phyloP scores from a whole-genome alignment of 2,329 filamentous ascomycete genomes.

The Diplodia seriata region DNA sequence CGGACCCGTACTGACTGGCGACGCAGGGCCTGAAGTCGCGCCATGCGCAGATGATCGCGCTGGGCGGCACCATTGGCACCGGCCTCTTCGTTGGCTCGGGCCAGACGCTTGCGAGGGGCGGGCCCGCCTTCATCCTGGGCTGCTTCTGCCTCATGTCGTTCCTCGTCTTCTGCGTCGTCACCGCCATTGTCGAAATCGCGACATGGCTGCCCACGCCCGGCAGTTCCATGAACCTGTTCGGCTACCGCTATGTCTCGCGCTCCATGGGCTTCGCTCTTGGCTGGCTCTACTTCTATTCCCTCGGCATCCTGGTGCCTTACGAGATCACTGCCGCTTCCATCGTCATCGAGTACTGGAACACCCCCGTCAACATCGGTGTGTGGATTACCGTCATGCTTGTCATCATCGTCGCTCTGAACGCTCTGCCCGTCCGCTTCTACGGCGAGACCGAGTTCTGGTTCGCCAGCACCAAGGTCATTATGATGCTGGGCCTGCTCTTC shows the following conservation, averaged over 20 bases:
- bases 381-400: constrained; percentile 50
- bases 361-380: constrained; percentile 50
- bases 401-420: constrained; percentile 54
- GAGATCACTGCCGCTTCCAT: constrained; percentile 48
- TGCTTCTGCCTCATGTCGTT: constrained; percentile 55
- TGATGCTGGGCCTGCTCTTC: constrained; percentile 59
- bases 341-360: constrained; percentile 51
- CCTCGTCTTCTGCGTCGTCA: constrained; percentile 57
- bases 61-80: constrained; percentile 38
- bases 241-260: constrained; percentile 54
- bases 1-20: background rate
- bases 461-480: constrained; percentile 59
- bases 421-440: constrained; percentile 58
- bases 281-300: constrained; percentile 48
- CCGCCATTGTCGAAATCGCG: constrained; percentile 60
- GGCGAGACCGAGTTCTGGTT: constrained; percentile 64
- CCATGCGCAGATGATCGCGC: constrained; percentile 39
- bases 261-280: constrained; percentile 56
- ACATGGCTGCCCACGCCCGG: constrained; percentile 66
- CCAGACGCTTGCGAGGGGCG: constrained; percentile 46
- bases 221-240: constrained; percentile 59
- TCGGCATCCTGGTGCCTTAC: constrained; percentile 48
- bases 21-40: constrained; percentile 35
- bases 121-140: constrained; percentile 55
- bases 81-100: constrained; percentile 53